Conservation (phyloP, 2,329 filamentous ascomycete species). For the Exophiala viscosa region DNA sequence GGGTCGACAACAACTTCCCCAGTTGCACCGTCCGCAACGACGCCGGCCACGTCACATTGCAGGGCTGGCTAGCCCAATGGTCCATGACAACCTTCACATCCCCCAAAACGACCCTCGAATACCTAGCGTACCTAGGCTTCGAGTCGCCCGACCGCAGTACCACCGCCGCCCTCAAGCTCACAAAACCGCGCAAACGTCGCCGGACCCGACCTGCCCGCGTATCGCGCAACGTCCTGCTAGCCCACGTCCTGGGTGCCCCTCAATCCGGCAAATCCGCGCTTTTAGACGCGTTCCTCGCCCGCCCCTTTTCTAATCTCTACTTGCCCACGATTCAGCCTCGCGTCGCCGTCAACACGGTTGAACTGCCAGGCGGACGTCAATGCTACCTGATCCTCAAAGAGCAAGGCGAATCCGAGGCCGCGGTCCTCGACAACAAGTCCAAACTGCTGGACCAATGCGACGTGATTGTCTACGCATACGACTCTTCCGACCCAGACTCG, state of each 20-base stretch:
- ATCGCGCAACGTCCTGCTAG: conserved; percentile 89
- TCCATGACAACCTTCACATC: conserved; percentile 99
- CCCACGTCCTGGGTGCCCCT: conserved; percentile 82
- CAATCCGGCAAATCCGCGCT: conserved; percentile 88
- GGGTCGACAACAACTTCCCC: conserved; percentile 85
- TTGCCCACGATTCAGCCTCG: conserved; percentile 93
- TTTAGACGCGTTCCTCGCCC: conserved; percentile 84
- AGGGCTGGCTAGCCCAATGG: conserved; percentile 98
- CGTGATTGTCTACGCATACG: conserved; percentile 90
- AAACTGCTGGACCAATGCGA: conserved; percentile 86
- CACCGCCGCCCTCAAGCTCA: conserved; percentile 83
- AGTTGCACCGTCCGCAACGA: conserved; percentile 93
- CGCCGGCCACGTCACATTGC: conserved; percentile 88
- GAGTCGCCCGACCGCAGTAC: conserved; percentile 72
- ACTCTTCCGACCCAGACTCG: conserved; percentile 93
- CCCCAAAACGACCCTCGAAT: conserved; percentile 90
- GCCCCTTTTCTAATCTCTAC: conserved; percentile 78
- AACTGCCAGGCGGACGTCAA: conserved; percentile 91
- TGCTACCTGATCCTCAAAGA: conserved; percentile 96
- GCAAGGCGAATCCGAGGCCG: conserved; percentile 81
- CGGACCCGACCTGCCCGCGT: conserved; percentile 71
- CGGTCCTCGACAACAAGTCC: conserved; percentile 84
- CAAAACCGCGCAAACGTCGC: conserved; percentile 82
- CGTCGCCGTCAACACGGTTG: conserved; percentile 91
- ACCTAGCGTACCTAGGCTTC: conserved; percentile 93